Evolutionary conservation across 2,329 filamentous ascomycete species (phyloP), one percentile per base, ranked within the genome.

Genomic region (Penicillium sp.): DNA sequence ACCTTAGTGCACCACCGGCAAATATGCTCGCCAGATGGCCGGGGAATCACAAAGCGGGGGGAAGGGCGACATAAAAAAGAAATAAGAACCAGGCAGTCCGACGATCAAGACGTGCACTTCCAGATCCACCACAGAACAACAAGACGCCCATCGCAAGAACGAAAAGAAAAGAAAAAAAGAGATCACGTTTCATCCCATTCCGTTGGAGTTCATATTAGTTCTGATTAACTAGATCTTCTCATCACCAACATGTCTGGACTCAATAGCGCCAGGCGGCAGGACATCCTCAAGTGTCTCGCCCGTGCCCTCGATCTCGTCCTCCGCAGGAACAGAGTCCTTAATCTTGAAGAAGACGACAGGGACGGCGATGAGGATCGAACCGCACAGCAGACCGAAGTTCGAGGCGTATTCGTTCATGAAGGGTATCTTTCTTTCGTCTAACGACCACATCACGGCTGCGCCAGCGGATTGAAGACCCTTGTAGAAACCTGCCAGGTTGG

Each of bases 401-500:
- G 80, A 80, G 4, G 80, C 89, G 66, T 94, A 92, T 65, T 91
- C 84, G 66, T 80, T 82, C 78, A 88, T 85, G 77, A 84, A 94
- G 0, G 86, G 78, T 23, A 82, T 80, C 47, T 83, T 77, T 27
- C 81, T 55, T 17, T 79, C 79, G 67, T 93, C 89, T 33, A 93
- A 74, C 27, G 84, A 82, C 75, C 71, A 78, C 50, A 73, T 74
- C 38, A 77, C 83, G 54, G 89, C 91, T 1, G 88, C 85, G 63
- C 90, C 91, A 19, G 89, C 90, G 6, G 89, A 92, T 74, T 95
- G 91, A 62, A 95, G 88, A 56, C 88, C 88, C 79, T 93, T 93
- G 84, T 93, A 93, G 80, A 89, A 92, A 58, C 90, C 92, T 37
- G 91, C 89, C 67, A 93, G 87, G 80, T 96, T 96, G 77, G 93